Evolutionary conservation across 345 rosid species (phyloP).

Genomic region (Adansonia digitata): DNA sequence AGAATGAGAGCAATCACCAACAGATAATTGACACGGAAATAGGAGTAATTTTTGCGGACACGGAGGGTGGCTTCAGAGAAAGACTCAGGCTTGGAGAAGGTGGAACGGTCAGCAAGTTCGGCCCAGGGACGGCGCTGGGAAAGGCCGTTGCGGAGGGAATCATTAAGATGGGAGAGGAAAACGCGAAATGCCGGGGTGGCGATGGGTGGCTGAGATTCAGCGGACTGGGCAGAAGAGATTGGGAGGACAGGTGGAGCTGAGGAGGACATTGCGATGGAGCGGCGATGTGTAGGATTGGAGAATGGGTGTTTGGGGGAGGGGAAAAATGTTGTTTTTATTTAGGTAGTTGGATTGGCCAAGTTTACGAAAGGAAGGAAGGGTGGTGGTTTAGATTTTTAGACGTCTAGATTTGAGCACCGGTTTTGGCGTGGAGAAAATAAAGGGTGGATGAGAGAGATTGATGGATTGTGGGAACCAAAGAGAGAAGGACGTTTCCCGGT

Average conservation of each 20-base stretch:
- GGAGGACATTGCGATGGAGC: conserved; percentile 28
- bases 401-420: not conserved
- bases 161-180: conserved; percentile 33
- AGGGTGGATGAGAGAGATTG: not conserved
- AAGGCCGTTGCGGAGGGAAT: conserved; percentile 37
- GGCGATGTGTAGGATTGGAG: not conserved
- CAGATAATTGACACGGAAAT: conserved; percentile 51
- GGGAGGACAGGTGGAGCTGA: conserved; percentile 41
- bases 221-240: conserved; percentile 27
- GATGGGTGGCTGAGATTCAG: conserved; percentile 36
- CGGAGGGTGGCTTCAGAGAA: conserved; percentile 47
- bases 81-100: conserved; percentile 52
- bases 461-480: not conserved
- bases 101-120: conserved; percentile 46
- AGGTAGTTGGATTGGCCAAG: conserved; percentile 9
- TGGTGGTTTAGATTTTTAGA: not conserved
- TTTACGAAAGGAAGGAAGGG: not conserved
- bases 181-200: conserved; percentile 43
- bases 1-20: conserved; percentile 35
- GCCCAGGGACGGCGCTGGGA: conserved; percentile 57
- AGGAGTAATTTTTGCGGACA: conserved; percentile 48
- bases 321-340: not conserved
- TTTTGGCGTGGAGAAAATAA: not conserved
- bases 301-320: conserved; percentile 1
- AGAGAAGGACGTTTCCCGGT: not conserved